Evolutionary conservation across 352 stramenopile species (phyloP).

Genomic region (Globisporangium carolinianum): DNA sequence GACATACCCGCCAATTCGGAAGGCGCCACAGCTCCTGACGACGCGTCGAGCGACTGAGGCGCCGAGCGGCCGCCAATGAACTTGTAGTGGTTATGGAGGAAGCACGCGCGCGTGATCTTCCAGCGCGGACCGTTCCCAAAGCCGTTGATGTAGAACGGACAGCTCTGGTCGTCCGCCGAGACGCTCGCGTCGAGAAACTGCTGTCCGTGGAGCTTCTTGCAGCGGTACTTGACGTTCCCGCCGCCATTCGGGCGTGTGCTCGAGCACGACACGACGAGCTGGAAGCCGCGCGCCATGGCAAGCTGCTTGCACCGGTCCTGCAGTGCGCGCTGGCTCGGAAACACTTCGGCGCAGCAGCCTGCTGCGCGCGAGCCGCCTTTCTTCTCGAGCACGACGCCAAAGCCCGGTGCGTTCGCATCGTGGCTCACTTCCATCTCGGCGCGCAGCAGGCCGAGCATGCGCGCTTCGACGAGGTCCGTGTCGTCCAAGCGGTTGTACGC

Average conservation of each 20-base stretch:
- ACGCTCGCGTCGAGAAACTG: constrained; percentile 65
- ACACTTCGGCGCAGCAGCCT: constrained; percentile 53
- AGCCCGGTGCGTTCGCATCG: constrained; percentile 42
- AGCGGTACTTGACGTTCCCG: constrained; percentile 79
- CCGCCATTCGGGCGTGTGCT: constrained; percentile 61
- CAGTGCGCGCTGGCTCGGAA: constrained; percentile 47
- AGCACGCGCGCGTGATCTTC: constrained; percentile 74
- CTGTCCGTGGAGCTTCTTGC: constrained; percentile 76
- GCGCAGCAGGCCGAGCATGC: constrained; percentile 40
- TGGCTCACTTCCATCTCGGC: constrained; percentile 30
- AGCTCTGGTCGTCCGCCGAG: constrained; percentile 40
- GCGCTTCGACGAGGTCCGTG: constrained; percentile 42
- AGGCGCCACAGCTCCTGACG: no score
- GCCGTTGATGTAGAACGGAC: constrained; percentile 78
- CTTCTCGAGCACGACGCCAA: constrained; percentile 74
- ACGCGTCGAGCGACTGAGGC: background rate
- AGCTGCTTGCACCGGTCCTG: constrained; percentile 79
- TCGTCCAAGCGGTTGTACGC: constrained; percentile 44
- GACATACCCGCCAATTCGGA: no score
- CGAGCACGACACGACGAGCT: constrained; percentile 58
- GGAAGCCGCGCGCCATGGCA: constrained; percentile 65
- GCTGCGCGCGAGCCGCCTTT: constrained; percentile 44
- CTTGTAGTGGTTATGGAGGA: constrained; percentile 83
- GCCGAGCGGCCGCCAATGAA: constrained; percentile 57
- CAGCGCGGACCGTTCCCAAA: constrained; percentile 55